phyloP scores from a whole-genome alignment of 805 yeast genomes.

The Candida loeiensis region DNA sequence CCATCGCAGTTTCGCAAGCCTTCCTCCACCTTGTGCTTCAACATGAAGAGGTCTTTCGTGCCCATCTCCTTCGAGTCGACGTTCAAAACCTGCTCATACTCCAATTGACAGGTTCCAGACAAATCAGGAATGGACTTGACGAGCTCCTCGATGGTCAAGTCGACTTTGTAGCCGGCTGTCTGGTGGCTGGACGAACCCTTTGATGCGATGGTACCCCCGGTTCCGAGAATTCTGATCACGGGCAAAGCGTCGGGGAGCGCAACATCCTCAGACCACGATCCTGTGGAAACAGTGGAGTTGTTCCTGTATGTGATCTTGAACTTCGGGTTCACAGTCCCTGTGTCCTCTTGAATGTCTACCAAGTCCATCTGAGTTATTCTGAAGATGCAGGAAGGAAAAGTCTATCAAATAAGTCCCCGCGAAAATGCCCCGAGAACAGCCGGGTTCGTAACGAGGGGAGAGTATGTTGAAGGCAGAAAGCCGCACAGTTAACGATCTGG shows the following conservation, averaged over 20 bases:
- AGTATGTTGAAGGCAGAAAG: no score
- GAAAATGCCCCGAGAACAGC: no score
- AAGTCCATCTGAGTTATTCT: slow-evolving; percentile 6
- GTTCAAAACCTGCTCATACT: slow-evolving; percentile 61
- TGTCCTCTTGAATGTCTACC: slow-evolving; percentile 18
- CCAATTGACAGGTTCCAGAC: slow-evolving; percentile 49
- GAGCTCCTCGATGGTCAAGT: slow-evolving; percentile 49
- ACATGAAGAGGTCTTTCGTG: slow-evolving; percentile 40
- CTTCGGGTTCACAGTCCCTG: slow-evolving; percentile 28
- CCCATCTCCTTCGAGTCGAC: slow-evolving; percentile 59
- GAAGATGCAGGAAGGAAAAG: no score
- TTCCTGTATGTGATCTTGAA: slow-evolving; percentile 35
- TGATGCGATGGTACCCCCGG: slow-evolving; percentile 61
- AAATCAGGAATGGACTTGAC: slow-evolving; percentile 55
- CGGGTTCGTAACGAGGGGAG: no score
- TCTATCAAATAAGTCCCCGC: no score
- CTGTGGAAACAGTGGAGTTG: slow-evolving; percentile 24
- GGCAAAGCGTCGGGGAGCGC: slow-evolving; percentile 22
- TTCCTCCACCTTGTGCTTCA: slow-evolving; percentile 45
- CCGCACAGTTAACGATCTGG: no score
- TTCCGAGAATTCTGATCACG: slow-evolving; percentile 47
- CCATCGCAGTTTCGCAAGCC: slow-evolving; percentile 50
- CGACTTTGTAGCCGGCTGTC: slow-evolving; percentile 54
- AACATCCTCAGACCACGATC: slow-evolving; percentile 13
- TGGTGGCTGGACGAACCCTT: slow-evolving; percentile 45